phyloP scores from a whole-genome alignment of 768 basidiomycete species.

The Rhizopogon roseolus region DNA sequence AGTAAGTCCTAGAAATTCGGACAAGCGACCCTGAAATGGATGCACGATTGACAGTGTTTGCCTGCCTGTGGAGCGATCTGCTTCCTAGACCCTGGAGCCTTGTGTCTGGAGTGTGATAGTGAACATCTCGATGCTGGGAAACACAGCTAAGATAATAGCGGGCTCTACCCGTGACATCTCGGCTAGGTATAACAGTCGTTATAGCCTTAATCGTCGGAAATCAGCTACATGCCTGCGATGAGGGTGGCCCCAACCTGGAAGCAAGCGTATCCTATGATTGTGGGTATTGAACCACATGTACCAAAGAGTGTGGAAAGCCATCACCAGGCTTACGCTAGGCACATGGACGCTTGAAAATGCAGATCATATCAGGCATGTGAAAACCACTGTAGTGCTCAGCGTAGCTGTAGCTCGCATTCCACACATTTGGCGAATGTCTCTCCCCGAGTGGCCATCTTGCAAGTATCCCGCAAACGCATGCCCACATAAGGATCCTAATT shows the following conservation, averaged over 20 bases:
- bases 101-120: constrained; percentile 31
- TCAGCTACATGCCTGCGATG: constrained; percentile 26
- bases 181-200: constrained; percentile 5
- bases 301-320: constrained; percentile 17
- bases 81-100: constrained; percentile 38
- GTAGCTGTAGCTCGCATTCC: no score
- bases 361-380: constrained; percentile 33
- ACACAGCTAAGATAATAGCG: constrained; percentile 22
- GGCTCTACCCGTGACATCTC: constrained; percentile 19
- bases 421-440: no score
- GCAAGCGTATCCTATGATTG: constrained; percentile 28
- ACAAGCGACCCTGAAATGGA: constrained; percentile 25
- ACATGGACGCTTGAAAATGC: constrained; percentile 16
- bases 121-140: constrained; percentile 27
- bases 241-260: constrained; percentile 35
- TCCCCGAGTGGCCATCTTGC: no score
- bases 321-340: constrained; percentile 16
- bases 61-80: constrained; percentile 34
- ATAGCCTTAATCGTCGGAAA: not conserved
- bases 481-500: no score
- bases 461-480: no score
- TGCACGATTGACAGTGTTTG: constrained; percentile 40
- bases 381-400: no score
- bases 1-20: constrained; percentile 14
- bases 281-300: constrained; percentile 26